phyloP scores from a whole-genome alignment of 2,329 filamentous ascomycete species.

The Aspergillus clavatus region DNA sequence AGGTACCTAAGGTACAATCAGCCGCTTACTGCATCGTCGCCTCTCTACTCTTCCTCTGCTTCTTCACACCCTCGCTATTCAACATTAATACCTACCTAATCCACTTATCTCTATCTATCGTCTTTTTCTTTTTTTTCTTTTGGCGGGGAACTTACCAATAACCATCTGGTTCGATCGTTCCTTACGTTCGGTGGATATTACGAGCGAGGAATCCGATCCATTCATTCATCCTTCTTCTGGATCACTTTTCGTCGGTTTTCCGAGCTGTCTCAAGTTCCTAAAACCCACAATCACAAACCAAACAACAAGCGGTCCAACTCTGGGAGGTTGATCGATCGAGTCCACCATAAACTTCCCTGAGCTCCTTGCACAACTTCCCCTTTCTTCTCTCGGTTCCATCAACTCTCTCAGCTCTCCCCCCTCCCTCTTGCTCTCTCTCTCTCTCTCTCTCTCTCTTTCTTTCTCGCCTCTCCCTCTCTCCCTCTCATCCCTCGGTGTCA shows the following conservation, averaged over 20 bases:
- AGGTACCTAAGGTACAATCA: no score
- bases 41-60: no score
- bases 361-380: conserved; percentile 2
- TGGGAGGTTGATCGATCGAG: conserved; percentile 13
- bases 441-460: background rate
- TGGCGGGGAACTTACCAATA: conserved; percentile 2
- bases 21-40: conserved; percentile 10
- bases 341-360: conserved; percentile 11
- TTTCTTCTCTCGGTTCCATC: conserved; percentile 5
- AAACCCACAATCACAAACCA: conserved; percentile 14
- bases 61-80: no score
- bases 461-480: no score
- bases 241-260: conserved; percentile 13
- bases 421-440: conserved; percentile 8
- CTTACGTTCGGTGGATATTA: conserved; percentile 3
- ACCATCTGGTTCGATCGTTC: conserved; percentile 1
- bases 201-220: background rate
- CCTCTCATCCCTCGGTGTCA: no score
- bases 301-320: conserved; percentile 1
- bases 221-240: conserved; percentile 14
- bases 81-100: no score
- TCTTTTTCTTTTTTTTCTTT: conserved; percentile 9
- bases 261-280: conserved; percentile 15
- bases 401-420: conserved; percentile 13
- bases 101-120: no score